phyloP scores from a whole-genome alignment of 306 rosid species.

The Acacia crassicarpa region DNA sequence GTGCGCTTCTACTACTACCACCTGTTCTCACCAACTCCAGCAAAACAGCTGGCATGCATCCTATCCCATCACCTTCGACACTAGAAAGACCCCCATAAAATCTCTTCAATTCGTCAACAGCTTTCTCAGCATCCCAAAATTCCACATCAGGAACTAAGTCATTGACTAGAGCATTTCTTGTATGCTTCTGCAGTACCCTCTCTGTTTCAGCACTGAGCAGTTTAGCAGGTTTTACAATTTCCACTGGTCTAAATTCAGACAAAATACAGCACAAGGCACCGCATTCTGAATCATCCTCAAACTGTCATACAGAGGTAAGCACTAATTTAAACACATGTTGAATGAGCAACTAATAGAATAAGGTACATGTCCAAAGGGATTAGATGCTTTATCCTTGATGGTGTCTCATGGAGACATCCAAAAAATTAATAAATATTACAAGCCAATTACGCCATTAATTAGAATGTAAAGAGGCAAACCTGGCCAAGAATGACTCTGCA shows the following conservation, averaged over 20 bases:
- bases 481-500: conserved; percentile 86
- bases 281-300: conserved; percentile 83
- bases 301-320: conserved; percentile 52
- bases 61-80: conserved; percentile 44
- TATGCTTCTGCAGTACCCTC: conserved; percentile 65
- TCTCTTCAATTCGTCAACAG: conserved; percentile 53
- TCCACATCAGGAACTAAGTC: conserved; percentile 80
- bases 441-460: conserved; percentile 19
- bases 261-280: conserved; percentile 74
- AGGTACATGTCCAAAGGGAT: conserved; percentile 8
- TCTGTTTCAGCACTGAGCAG: conserved; percentile 85
- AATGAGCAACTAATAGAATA: conserved; percentile 17
- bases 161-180: conserved; percentile 86
- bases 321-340: neutral
- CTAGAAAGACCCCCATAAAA: conserved; percentile 39
- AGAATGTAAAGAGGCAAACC: conserved; percentile 51
- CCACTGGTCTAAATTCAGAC: conserved; percentile 94
- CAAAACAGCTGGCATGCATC: conserved; percentile 69
- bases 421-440: neutral
- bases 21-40: conserved; percentile 60
- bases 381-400: conserved; percentile 4
- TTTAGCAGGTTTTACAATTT: conserved; percentile 83
- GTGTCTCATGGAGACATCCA: conserved; percentile 13
- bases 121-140: conserved; percentile 85
- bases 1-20: conserved; percentile 62